phyloP scores from a whole-genome alignment of 2,329 filamentous ascomycete species.

The Botrytis deweyae region DNA sequence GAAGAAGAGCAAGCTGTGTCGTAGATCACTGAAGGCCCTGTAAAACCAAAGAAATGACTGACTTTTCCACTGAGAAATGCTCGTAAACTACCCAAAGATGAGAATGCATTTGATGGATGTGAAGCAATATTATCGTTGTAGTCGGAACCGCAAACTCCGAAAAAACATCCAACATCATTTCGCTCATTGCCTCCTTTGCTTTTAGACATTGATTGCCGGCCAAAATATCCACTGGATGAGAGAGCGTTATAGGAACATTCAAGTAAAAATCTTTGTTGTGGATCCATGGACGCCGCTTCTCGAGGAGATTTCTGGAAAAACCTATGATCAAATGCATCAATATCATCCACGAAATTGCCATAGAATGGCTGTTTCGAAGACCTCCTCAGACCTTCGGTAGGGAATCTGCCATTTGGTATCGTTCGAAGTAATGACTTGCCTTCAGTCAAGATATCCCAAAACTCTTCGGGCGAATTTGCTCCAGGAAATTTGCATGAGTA shows the following conservation, averaged over 20 bases:
- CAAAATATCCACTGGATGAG: slow-evolving; percentile 17
- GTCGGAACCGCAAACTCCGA: slow-evolving; percentile 19
- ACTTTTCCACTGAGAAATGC: slow-evolving; percentile 43
- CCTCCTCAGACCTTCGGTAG: slow-evolving; percentile 42
- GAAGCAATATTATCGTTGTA: slow-evolving; percentile 23
- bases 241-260: slow-evolving; percentile 24
- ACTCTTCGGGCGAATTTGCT: slow-evolving; percentile 44
- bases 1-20: slow-evolving; percentile 44
- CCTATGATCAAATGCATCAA: slow-evolving; percentile 23
- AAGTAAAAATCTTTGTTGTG: slow-evolving; percentile 23
- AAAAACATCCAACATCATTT: slow-evolving; percentile 23
- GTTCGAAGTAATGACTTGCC: slow-evolving; percentile 21
- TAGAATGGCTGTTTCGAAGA: background rate
- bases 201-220: background rate
- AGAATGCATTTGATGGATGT: slow-evolving; percentile 16
- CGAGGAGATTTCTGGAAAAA: slow-evolving; percentile 25
- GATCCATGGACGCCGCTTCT: slow-evolving; percentile 29
- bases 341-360: slow-evolving; percentile 23
- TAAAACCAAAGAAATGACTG: slow-evolving; percentile 44
- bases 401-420: slow-evolving; percentile 31
- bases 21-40: slow-evolving; percentile 40
- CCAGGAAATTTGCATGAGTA: slow-evolving; percentile 43
- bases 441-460: slow-evolving; percentile 49
- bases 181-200: background rate
- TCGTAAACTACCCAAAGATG: slow-evolving; percentile 37